phyloP scores from a whole-genome alignment of 108 stramenopile genomes.

The Mayamaea pseudoterrestris region DNA sequence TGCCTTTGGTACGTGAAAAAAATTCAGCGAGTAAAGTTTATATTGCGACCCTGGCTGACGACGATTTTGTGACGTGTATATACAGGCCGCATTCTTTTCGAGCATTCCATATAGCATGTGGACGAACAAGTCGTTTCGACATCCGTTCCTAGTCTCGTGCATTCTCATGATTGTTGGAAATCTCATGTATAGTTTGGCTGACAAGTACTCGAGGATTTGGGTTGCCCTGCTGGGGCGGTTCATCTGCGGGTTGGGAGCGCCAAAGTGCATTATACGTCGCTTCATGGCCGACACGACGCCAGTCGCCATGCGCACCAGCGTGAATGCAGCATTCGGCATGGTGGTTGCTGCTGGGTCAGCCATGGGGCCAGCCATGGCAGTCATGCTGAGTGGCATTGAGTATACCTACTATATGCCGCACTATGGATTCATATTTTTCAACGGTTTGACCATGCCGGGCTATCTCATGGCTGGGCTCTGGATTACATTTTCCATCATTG shows the following conservation, averaged over 20 bases:
- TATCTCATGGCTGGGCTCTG: slow-evolving; percentile 76
- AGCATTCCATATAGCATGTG: slow-evolving; percentile 61
- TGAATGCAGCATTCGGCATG: slow-evolving; percentile 70
- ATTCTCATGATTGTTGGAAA: slow-evolving; percentile 60
- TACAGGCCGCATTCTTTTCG: slow-evolving; percentile 64
- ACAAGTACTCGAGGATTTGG: slow-evolving; percentile 26
- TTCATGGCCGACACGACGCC: slow-evolving; percentile 83
- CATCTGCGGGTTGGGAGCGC: slow-evolving; percentile 76
- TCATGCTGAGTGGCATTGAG: slow-evolving; percentile 41
- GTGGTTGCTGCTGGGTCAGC: slow-evolving; percentile 74
- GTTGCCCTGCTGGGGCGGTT: slow-evolving; percentile 72
- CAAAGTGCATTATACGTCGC: slow-evolving; percentile 71
- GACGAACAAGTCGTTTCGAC: slow-evolving; percentile 68
- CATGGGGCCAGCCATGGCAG: slow-evolving; percentile 70
- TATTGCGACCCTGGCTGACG: too few species aligned
- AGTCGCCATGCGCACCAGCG: slow-evolving; percentile 49
- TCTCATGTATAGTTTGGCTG: slow-evolving; percentile 63
- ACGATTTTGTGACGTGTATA: too few species aligned
- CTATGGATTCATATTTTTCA: slow-evolving; percentile 32
- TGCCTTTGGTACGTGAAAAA: too few species aligned
- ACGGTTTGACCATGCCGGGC: slow-evolving; percentile 72
- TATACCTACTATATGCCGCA: slow-evolving; percentile 25
- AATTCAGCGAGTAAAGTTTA: too few species aligned
- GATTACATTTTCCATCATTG: slow-evolving; percentile 28
- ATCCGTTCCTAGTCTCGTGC: slow-evolving; percentile 58